A percentile compares a stretch with the other conserved stretches of the same genome.
These are phyloP conservation scores for Artomyces pyxidatus DNA, from an alignment of 768 basidiomycete genomes.

Conservation along the genomic window DNA sequence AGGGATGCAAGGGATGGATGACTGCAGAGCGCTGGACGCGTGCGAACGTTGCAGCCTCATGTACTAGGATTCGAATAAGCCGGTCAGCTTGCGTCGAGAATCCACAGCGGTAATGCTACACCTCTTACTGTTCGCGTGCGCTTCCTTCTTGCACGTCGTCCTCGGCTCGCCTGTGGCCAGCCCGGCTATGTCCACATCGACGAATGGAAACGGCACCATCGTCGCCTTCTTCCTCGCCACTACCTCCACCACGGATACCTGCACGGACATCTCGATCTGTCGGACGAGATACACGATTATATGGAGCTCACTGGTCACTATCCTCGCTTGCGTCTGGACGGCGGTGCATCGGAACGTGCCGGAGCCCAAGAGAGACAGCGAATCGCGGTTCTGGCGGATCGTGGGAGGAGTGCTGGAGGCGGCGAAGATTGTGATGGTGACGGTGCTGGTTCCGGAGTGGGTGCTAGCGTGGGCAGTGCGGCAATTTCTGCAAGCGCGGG, in stretches of 20 bases:
- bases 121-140: background rate
- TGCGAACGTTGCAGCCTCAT: too few species aligned
- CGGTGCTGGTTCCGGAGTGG: background rate
- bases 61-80: too few species aligned
- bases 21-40: too few species aligned
- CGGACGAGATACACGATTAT: constrained; percentile 14
- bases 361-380: constrained; percentile 5
- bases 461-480: background rate
- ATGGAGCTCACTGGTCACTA: constrained; percentile 20
- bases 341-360: constrained; percentile 26
- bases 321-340: constrained; percentile 26
- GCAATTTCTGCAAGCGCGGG: background rate
- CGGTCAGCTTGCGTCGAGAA: too few species aligned
- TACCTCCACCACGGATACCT: background rate
- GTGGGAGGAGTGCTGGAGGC: background rate
- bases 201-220: background rate
- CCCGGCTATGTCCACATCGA: too few species aligned
- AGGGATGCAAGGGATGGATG: too few species aligned
- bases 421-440: background rate
- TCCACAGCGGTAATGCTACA: background rate
- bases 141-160: background rate
- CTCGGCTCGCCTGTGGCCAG: background rate
- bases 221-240: background rate
- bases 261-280: background rate
- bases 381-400: background rate